Conservation (phyloP, 306 rosid genomes). For the Prinsepia uniflora region DNA sequence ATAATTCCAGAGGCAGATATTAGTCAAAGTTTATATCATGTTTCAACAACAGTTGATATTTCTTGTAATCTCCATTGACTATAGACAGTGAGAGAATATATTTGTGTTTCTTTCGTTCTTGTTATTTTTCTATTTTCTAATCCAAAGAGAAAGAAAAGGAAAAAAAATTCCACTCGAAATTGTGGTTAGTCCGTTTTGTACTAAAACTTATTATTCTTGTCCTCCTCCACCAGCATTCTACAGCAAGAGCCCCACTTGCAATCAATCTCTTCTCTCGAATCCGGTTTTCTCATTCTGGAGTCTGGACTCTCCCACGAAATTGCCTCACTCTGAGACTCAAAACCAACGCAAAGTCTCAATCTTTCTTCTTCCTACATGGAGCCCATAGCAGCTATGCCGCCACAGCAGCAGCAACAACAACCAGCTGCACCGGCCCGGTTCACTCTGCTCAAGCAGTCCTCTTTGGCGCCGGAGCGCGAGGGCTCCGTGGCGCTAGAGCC, state of each 20-base stretch:
- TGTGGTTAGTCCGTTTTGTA: too few species aligned
- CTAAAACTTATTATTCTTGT: background rate
- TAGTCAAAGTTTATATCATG: too few species aligned
- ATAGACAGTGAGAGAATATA: too few species aligned
- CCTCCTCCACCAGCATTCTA: background rate
- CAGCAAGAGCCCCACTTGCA: too few species aligned
- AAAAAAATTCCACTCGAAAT: too few species aligned
- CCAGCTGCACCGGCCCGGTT: constrained; percentile 39
- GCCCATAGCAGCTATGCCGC: background rate
- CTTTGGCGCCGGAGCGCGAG: constrained; percentile 60
- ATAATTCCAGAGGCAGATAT: too few species aligned
- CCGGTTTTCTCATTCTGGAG: background rate
- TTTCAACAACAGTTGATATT: too few species aligned
- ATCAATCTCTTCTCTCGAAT: too few species aligned
- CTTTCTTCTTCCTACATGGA: background rate
- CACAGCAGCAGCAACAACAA: background rate
- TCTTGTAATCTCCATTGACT: too few species aligned
- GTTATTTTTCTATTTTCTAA: too few species aligned
- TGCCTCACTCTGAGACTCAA: background rate
- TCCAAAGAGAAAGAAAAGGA: too few species aligned
- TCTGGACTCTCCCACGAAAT: background rate
- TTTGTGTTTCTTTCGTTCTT: too few species aligned
- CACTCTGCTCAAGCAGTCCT: constrained; percentile 66
- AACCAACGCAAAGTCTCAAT: background rate
- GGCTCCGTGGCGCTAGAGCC: constrained; percentile 10